These are phyloP conservation scores for Cyberlindnera mrakii DNA, from an alignment of 805 yeast genomes.

Conservation along the genomic window DNA sequence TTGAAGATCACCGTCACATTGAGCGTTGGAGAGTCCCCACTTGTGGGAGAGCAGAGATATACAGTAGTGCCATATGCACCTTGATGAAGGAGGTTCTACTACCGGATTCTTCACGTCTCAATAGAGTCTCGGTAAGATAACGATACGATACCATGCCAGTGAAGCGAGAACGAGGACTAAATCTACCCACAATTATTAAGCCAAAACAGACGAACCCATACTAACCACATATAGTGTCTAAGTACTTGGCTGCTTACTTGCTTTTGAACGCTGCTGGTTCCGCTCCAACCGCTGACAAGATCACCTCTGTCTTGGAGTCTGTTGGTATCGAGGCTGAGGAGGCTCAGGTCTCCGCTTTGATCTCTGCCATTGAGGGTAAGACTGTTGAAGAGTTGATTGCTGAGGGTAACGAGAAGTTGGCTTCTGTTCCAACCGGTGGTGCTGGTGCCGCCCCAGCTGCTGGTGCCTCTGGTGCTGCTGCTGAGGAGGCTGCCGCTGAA, in stretches of 20 bases:
- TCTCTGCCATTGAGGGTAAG: constrained; percentile 91
- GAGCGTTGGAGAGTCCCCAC: too few species aligned
- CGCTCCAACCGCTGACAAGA: constrained; percentile 89
- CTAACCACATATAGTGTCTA: constrained; percentile 30
- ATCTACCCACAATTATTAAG: not conserved
- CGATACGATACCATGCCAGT: too few species aligned
- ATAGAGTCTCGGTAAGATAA: too few species aligned
- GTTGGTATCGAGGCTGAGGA: constrained; percentile 96
- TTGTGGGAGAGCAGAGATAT: too few species aligned
- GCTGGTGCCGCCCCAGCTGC: constrained; percentile 80
- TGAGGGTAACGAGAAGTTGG: constrained; percentile 93
- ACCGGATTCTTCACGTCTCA: too few species aligned
- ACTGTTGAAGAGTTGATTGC: constrained; percentile 82
- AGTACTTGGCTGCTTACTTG: constrained; percentile 99
- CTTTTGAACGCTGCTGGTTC: constrained; percentile 96
- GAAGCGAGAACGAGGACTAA: too few species aligned
- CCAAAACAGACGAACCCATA: constrained; percentile 1
- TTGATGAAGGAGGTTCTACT: too few species aligned
- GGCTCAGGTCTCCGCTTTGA: constrained; percentile 72
- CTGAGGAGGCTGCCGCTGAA: constrained; percentile 67
- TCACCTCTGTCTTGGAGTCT: constrained; percentile 82
- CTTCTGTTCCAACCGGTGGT: constrained; percentile 97
- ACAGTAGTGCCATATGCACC: too few species aligned
- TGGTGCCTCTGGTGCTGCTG: constrained; percentile 67
- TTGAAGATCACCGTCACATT: too few species aligned